Base-by-base conservation (phyloP, 805 yeast species). In the Candida nonsorbophila region DNA sequence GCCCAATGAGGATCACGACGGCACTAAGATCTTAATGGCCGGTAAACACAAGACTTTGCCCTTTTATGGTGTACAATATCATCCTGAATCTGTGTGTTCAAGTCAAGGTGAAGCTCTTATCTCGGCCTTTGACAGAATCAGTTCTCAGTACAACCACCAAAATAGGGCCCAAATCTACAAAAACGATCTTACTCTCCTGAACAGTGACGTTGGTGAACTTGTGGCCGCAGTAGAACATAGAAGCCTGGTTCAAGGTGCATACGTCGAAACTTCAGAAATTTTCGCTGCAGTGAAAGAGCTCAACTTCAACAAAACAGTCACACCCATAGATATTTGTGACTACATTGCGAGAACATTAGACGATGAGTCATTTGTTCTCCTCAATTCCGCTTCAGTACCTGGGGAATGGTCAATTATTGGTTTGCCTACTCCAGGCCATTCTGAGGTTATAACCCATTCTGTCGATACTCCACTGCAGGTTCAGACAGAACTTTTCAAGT, bases 51-150 rank as follows among this genome's bases (percentile, higher is more conserved):
- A 27, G 0, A 12, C 20, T 0, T 55, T 59, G 13, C 97, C 97
- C 0, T 83, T 82, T 60, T 90, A 67, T 51, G 98, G 95, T 1
- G 97, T 92, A 2, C 99, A 92, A 47, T 94, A 88, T 47, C 99
- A 92, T 47, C 98, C 98, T 0, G 99, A 92, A 48, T 86, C 96
- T 1, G 76, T 90, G 22, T 85, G 95, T 44, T 86, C 97, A 0
- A 61, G 67, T 9, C 44, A 58, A 26, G 98, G 98, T 2, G 65
- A 48, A 2, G 44, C 51, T 7, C 51, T 92, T 29, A 53, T 88
- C 4, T 38, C 43, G 7, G 84, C 83, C 47, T 90, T 90, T 49
- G 75, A 80, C 67, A 17, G 24, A 0, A 34, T 72, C 10, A 77
- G 83, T 4, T 24, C 31, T 4, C 30, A 40, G 3, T 64, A 50